These are phyloP conservation scores for Stachybotrys echinatus DNA, from an alignment of 2,329 filamentous ascomycete species.

Conservation along the genomic window DNA sequence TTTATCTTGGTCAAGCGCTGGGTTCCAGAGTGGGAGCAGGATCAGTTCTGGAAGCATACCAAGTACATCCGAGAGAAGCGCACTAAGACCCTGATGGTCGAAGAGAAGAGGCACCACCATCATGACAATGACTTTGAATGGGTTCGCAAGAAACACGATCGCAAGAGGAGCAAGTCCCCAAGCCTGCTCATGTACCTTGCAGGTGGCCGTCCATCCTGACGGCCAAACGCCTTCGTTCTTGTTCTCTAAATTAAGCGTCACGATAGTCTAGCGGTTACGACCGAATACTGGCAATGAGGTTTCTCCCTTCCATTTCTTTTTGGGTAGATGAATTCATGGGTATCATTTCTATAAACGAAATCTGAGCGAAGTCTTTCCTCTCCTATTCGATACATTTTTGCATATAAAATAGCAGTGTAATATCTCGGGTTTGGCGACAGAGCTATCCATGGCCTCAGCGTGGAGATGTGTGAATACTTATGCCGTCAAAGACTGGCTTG, in stretches of 20 bases:
- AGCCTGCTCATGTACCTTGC: slow-evolving; percentile 53
- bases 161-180: slow-evolving; percentile 51
- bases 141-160: slow-evolving; percentile 52
- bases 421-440: too few relatives aligned
- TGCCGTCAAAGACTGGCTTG: neutral
- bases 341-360: neutral
- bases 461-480: too few relatives aligned
- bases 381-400: neutral
- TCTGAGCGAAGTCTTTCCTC: neutral
- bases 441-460: too few relatives aligned
- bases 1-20: slow-evolving; percentile 70
- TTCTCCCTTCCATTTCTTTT: too few relatives aligned
- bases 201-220: slow-evolving; percentile 39
- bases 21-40: slow-evolving; percentile 67
- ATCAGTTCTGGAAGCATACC: slow-evolving; percentile 69
- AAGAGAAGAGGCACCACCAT: slow-evolving; percentile 32
- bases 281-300: too few relatives aligned
- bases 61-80: slow-evolving; percentile 55
- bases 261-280: too few relatives aligned
- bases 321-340: neutral
- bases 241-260: neutral
- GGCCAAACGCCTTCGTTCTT: neutral
- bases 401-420: too few relatives aligned
- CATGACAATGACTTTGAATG: slow-evolving; percentile 47
- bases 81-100: slow-evolving; percentile 40